Evolutionary conservation across 805 yeast genomes (phyloP).

Genomic region (Kodamaea kaohsiungensis): DNA sequence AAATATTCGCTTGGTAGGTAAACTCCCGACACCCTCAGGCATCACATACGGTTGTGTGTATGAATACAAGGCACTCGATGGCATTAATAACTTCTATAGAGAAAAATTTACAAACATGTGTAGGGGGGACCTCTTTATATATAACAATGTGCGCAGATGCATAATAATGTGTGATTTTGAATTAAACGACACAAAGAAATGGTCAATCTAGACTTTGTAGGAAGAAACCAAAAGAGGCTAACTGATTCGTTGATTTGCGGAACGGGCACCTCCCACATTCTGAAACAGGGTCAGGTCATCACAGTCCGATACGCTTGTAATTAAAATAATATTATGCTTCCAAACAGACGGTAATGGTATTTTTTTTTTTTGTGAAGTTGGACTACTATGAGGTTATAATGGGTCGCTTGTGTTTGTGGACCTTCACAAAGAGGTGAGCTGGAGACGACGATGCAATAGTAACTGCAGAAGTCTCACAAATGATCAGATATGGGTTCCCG

Average conservation of each 20-base stretch:
- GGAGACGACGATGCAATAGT: background rate
- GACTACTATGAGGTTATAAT: background rate
- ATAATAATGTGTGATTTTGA: background rate
- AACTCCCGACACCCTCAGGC: background rate
- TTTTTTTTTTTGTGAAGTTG: background rate
- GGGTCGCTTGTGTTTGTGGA: conserved; percentile 1
- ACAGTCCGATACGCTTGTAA: background rate
- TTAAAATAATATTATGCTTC: background rate
- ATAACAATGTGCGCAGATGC: background rate
- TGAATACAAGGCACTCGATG: background rate
- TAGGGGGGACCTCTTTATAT: background rate
- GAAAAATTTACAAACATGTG: background rate
- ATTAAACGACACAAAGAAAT: background rate
- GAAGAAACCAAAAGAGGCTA: background rate
- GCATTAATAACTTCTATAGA: background rate
- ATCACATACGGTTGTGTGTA: background rate
- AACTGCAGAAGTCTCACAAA: background rate
- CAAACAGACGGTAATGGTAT: background rate
- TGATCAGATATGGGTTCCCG: background rate
- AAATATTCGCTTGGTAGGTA: conserved; percentile 23
- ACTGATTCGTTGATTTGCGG: background rate
- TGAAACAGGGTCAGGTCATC: background rate
- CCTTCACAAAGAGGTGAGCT: background rate
- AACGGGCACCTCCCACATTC: background rate
- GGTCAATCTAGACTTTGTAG: background rate